phyloP scores from a whole-genome alignment of 1,284 basidiomycete genomes.

The Wolfiporia cocos region DNA sequence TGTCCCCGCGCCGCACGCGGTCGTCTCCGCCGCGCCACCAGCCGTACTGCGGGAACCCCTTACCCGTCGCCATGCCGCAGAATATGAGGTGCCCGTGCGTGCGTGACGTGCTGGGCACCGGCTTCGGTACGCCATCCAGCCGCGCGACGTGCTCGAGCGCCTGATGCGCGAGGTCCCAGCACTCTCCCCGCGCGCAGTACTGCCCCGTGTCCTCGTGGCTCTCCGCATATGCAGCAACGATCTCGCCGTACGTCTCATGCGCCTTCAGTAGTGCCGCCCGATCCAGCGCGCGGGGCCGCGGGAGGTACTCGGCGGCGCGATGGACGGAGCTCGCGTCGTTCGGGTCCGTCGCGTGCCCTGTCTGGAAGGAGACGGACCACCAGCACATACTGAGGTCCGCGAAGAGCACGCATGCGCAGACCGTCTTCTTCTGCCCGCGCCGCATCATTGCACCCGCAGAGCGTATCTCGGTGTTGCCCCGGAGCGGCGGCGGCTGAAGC shows the following conservation, averaged over 20 bases:
- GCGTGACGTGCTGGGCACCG: slow-evolving; percentile 41
- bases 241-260: slow-evolving; percentile 43
- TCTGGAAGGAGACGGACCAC: slow-evolving; percentile 35
- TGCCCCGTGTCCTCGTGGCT: slow-evolving; percentile 35
- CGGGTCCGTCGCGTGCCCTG: slow-evolving; percentile 25
- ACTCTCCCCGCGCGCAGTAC: slow-evolving; percentile 48
- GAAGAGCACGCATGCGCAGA: slow-evolving; percentile 35
- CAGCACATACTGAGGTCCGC: slow-evolving; percentile 45
- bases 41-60: slow-evolving; percentile 31
- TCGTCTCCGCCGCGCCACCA: slow-evolving; percentile 49
- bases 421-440: slow-evolving; percentile 27
- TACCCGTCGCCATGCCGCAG: slow-evolving; percentile 32
- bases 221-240: slow-evolving; percentile 42
- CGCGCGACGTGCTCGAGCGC: slow-evolving; percentile 39
- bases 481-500: slow-evolving; percentile 31
- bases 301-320: slow-evolving; percentile 34
- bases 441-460: slow-evolving; percentile 24
- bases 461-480: slow-evolving; percentile 23
- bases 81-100: slow-evolving; percentile 54
- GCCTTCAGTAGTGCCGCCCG: slow-evolving; percentile 32
- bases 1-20: slow-evolving; percentile 46
- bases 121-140: slow-evolving; percentile 38
- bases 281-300: slow-evolving; percentile 30
- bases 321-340: slow-evolving; percentile 25
- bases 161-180: slow-evolving; percentile 54